phyloP scores from a whole-genome alignment of 768 basidiomycete genomes.

The Mycena albidolilacea region DNA sequence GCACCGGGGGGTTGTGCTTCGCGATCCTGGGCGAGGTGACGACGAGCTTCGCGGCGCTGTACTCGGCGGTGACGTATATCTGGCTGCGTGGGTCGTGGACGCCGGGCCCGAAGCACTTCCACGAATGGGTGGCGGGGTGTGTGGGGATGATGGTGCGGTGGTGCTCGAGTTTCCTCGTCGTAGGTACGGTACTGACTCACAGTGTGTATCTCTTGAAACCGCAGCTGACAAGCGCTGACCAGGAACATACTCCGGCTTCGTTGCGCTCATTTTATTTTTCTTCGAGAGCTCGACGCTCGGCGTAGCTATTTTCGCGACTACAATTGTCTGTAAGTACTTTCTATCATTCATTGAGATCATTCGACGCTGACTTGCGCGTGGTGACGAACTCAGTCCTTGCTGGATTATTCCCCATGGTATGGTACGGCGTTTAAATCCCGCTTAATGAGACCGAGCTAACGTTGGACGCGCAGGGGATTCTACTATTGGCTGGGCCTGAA shows the following conservation, averaged over 20 bases:
- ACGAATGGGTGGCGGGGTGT: constrained; percentile 12
- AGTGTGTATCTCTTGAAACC: too few species aligned
- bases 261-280: constrained; percentile 13
- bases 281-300: constrained; percentile 8
- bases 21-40: constrained; percentile 4
- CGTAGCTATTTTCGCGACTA: not conserved
- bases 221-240: too few species aligned
- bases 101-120: constrained; percentile 5
- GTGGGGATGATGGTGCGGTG: constrained; percentile 4
- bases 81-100: constrained; percentile 11
- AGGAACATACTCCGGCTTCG: constrained; percentile 9
- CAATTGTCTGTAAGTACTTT: not conserved
- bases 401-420: constrained; percentile 15
- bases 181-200: not conserved
- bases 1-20: constrained; percentile 4
- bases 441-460: not conserved
- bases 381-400: not conserved
- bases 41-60: constrained; percentile 6
- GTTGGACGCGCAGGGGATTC: constrained; percentile 4
- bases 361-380: not conserved
- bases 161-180: constrained; percentile 10
- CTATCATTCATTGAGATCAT: not conserved
- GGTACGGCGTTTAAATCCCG: not conserved
- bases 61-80: constrained; percentile 1
- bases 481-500: constrained; percentile 8